These are phyloP conservation scores for Phytophthora constricta DNA, from an alignment of 352 stramenopile genomes.

Conservation along the genomic window DNA sequence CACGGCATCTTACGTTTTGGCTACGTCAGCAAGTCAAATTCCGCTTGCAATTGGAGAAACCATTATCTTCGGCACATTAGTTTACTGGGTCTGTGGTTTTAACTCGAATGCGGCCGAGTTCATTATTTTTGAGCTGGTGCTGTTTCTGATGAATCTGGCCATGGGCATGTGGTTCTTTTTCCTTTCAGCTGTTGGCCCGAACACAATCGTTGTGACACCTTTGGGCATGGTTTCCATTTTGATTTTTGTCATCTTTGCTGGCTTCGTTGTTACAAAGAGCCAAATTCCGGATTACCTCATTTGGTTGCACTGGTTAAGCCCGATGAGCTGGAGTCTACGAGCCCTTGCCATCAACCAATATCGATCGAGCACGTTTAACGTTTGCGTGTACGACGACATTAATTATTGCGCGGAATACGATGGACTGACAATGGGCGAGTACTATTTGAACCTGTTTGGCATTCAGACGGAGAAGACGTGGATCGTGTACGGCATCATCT, in stretches of 20 bases:
- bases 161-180: slow-evolving; percentile 46
- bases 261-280: slow-evolving; percentile 52
- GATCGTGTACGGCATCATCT: slow-evolving; percentile 41
- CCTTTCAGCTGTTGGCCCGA: slow-evolving; percentile 29
- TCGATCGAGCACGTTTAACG: slow-evolving; percentile 27
- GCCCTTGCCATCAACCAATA: slow-evolving; percentile 53
- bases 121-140: slow-evolving; percentile 37
- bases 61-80: slow-evolving; percentile 62
- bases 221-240: slow-evolving; percentile 48
- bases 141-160: slow-evolving; percentile 36
- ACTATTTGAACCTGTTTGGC: slow-evolving; percentile 43
- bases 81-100: slow-evolving; percentile 73
- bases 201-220: slow-evolving; percentile 39
- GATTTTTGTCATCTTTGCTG: slow-evolving; percentile 54
- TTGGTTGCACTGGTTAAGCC: slow-evolving; percentile 70
- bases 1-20: slow-evolving; percentile 4
- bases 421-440: slow-evolving; percentile 38
- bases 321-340: slow-evolving; percentile 51
- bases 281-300: slow-evolving; percentile 52
- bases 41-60: slow-evolving; percentile 33
- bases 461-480: slow-evolving; percentile 43
- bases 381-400: slow-evolving; percentile 35
- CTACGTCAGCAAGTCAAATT: slow-evolving; percentile 6
- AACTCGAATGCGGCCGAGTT: slow-evolving; percentile 17
- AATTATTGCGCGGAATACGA: slow-evolving; percentile 40